Evolutionary conservation across 1,284 basidiomycete genomes (phyloP).

Genomic region (Inonotus hispidus): DNA sequence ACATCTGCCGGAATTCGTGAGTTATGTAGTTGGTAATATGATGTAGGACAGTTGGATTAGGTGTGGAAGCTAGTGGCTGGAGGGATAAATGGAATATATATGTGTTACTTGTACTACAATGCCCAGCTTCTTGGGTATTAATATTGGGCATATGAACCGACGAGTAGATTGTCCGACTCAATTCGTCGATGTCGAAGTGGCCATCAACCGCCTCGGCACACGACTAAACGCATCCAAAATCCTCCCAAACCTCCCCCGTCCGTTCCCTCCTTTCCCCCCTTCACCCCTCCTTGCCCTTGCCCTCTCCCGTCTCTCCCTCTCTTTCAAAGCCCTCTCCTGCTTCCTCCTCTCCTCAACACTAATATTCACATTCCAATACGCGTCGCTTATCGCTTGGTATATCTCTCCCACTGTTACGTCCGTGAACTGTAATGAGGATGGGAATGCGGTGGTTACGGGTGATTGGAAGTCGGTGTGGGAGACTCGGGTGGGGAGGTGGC

Average conservation of each 20-base stretch:
- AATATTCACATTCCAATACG: slow-evolving; percentile 29
- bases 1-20: too few relatives aligned
- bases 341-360: slow-evolving; percentile 21
- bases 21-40: too few relatives aligned
- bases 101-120: too few relatives aligned
- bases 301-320: neutral
- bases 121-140: too few relatives aligned
- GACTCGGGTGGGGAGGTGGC: slow-evolving; percentile 22
- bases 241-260: neutral
- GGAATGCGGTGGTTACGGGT: slow-evolving; percentile 23
- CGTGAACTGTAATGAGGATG: slow-evolving; percentile 17
- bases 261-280: neutral
- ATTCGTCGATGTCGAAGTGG: too few relatives aligned
- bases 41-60: too few relatives aligned
- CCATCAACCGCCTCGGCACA: neutral
- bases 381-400: slow-evolving; percentile 23
- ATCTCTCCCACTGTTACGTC: slow-evolving; percentile 23
- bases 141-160: too few relatives aligned
- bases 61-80: too few relatives aligned
- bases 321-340: slow-evolving; percentile 17
- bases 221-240: neutral
- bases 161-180: too few relatives aligned
- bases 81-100: too few relatives aligned
- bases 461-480: slow-evolving; percentile 22
- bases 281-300: neutral